A percentile compares a stretch with the other conserved stretches of the same genome.
Evolutionary conservation across 202 grass and related monocot species (phyloP).

Genomic region (Setaria italica): DNA sequence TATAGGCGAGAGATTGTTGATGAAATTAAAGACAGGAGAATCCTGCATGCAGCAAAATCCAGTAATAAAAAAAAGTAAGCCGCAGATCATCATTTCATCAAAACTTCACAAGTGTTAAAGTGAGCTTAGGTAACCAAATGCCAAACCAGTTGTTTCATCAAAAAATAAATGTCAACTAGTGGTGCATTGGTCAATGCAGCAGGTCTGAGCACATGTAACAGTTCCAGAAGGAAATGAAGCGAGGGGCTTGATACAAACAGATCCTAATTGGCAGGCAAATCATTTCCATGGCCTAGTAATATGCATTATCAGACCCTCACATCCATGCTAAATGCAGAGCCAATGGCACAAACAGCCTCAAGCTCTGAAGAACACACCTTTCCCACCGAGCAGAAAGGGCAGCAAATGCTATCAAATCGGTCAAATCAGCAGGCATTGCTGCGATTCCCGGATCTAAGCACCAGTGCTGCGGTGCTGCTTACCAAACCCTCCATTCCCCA

Average conservation of each 20-base stretch:
- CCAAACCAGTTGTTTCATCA: not conserved
- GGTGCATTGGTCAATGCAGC: not conserved
- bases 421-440: not conserved
- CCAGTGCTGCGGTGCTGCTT: too few species aligned
- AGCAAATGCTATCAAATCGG: not conserved
- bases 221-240: slow-evolving; percentile 4
- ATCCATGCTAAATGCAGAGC: not conserved
- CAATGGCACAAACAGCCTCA: not conserved
- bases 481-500: not conserved
- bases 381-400: not conserved
- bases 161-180: not conserved
- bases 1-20: slow-evolving; percentile 95
- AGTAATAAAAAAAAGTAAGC: slow-evolving; percentile 19
- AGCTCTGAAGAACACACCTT: not conserved
- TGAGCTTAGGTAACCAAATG: slow-evolving; percentile 12
- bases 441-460: not conserved
- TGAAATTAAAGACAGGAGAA: slow-evolving; percentile 95
- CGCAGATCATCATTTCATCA: not conserved
- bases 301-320: not conserved
- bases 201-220: not conserved
- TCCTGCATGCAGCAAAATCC: slow-evolving; percentile 66
- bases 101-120: not conserved
- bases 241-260: not conserved
- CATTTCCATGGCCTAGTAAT: not conserved
- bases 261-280: not conserved